Evolutionary conservation across 164 flowering plant species (phyloP).

Genomic region (Vitis cinerea): DNA sequence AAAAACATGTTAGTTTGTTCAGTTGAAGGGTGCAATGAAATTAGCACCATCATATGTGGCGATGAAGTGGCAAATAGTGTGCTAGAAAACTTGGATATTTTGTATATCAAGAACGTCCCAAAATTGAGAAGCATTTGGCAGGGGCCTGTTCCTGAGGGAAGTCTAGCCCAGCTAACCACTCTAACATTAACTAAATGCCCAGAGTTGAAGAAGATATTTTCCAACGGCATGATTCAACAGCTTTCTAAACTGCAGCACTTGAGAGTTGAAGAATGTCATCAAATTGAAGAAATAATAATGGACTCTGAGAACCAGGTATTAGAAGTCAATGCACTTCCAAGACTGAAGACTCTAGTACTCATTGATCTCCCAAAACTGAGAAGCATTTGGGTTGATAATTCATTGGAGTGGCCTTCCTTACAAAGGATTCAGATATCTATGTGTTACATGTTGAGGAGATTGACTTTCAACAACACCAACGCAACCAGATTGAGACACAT

Average conservation of each 20-base stretch:
- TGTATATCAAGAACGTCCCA: background rate
- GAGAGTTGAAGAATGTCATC: conserved; percentile 4
- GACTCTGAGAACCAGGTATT: background rate
- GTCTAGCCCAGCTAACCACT: background rate
- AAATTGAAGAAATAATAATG: conserved; percentile 7
- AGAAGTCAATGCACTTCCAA: background rate
- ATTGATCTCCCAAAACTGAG: conserved; percentile 1
- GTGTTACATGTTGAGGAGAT: background rate
- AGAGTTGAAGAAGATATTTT: conserved; percentile 2
- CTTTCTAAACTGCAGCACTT: conserved; percentile 2
- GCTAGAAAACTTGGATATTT: background rate
- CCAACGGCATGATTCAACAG: conserved; percentile 4
- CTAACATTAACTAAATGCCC: conserved; percentile 9
- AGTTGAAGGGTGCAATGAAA: conserved; percentile 11
- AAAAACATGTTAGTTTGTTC: conserved; percentile 3
- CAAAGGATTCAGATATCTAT: background rate
- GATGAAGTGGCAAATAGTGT: too few species aligned
- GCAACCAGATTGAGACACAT: background rate
- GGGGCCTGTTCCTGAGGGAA: conserved; percentile 6
- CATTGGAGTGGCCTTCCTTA: conserved; percentile 12
- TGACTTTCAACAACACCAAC: conserved; percentile 3
- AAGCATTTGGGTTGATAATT: background rate
- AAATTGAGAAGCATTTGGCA: conserved; percentile 10
- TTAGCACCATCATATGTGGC: conserved; percentile 3
- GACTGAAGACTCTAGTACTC: conserved; percentile 3